Conservation (phyloP, 371 early-diverging fungal genomes). For the Haplosporangium sp. region DNA sequence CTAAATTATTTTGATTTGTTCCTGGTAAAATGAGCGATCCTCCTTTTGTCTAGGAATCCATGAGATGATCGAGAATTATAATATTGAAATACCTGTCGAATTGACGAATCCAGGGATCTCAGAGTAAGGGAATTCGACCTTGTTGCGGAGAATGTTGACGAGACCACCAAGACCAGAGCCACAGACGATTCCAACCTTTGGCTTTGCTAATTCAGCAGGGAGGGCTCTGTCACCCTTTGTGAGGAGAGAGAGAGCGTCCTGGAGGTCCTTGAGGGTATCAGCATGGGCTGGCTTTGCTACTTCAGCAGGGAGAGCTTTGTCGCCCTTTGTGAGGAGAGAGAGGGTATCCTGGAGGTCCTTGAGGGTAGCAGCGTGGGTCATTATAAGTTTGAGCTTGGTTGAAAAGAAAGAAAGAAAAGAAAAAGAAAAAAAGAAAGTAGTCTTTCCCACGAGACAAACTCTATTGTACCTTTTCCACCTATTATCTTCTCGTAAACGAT, state of each 20-base stretch:
- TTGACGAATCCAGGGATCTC: slow-evolving; percentile 89
- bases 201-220: slow-evolving; percentile 47
- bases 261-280: slow-evolving; percentile 47
- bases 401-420: too few species aligned
- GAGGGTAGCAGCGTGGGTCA: slow-evolving; percentile 42
- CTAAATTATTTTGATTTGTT: background rate
- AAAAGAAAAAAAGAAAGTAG: too few species aligned
- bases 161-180: slow-evolving; percentile 93
- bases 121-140: slow-evolving; percentile 78
- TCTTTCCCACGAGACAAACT: too few species aligned
- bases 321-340: slow-evolving; percentile 34
- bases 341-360: slow-evolving; percentile 50
- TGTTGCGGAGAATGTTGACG: slow-evolving; percentile 78
- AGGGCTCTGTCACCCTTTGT: slow-evolving; percentile 42
- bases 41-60: too few species aligned
- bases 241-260: slow-evolving; percentile 40
- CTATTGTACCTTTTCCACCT: too few species aligned
- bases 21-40: too few species aligned
- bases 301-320: slow-evolving; percentile 42
- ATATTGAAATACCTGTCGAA: slow-evolving; percentile 76
- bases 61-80: too few species aligned
- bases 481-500: too few species aligned
- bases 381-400: too few species aligned
- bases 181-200: slow-evolving; percentile 88
- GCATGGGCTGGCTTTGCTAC: slow-evolving; percentile 54